Base-by-base conservation (phyloP, 768 basidiomycete species). In the Lactarius hengduanensis region DNA sequence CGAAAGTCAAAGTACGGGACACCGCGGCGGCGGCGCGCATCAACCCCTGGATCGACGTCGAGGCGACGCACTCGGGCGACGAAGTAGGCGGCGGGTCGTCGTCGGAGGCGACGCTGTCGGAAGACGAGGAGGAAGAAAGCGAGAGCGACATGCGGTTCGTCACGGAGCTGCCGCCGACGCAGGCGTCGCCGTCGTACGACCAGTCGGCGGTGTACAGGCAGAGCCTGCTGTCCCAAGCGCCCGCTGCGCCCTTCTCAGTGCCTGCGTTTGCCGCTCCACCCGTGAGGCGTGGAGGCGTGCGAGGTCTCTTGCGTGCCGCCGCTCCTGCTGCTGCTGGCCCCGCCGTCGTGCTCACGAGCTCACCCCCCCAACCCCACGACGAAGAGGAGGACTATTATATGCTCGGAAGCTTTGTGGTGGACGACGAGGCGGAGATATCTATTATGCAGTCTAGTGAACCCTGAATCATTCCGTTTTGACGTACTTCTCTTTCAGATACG, bases 51-150 rank as follows among this genome's bases (percentile, higher is more conserved):
- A 80, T 91, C 60, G 91, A 91, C 70, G 79, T 84, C 40, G 88
- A 87, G 73, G 92, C 92, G 3, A 76, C 76, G 20, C 92, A 93
- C 71, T 94, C 93, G 10, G 92, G 91, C 22, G 91, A 91, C 64
- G 92, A 94, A 72, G 80, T 80, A 62, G 88, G 87, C 71, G 82
- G 80, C 32, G 32, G 32, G 32, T 32, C 32, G 22, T 15, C 22
- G 1, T 88, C 87, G 0, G 80, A 80, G 71, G 84, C 81, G 67
- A 82, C 84, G 45, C 81, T 82, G 30, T 78, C 77, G 43, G 72
- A 83, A 30, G 79, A 77, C 38, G 38, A 15, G 38, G 38, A 15
- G 32, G 71, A 72, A 40, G 89, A 89, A 20, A 28, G 45, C 72
- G 90, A 89, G 71, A 85, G 83, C 40, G 91, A 94, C 72, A 78